Percentiles rank a stretch among this genome's conserved stretches.
phyloP scores from a whole-genome alignment of 1,284 basidiomycete species.

The Macrocystidia cucumis region DNA sequence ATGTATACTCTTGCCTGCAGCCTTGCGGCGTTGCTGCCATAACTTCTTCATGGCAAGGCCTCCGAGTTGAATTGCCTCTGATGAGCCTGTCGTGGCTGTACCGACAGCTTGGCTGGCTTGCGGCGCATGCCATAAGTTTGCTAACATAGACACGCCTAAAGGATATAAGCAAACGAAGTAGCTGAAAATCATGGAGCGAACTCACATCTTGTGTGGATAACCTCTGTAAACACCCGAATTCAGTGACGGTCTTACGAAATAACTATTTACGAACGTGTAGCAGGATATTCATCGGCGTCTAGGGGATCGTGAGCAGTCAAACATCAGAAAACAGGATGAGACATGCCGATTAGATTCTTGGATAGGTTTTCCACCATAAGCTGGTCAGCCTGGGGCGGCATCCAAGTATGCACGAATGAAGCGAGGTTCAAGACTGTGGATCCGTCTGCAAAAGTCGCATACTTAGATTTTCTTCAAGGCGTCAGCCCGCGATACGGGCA shows the following conservation, averaged over 20 bases:
- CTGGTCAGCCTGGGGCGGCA: slow-evolving; percentile 47
- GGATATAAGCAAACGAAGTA: slow-evolving; percentile 2
- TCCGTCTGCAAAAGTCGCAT: slow-evolving; percentile 45
- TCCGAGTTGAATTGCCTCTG: slow-evolving; percentile 89
- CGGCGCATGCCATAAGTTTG: slow-evolving; percentile 91
- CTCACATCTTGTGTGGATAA: slow-evolving; percentile 72
- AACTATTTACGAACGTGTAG: slow-evolving; percentile 46
- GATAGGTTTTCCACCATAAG: slow-evolving; percentile 81
- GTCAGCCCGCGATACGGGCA: background rate
- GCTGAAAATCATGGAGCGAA: slow-evolving; percentile 9
- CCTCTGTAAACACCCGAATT: slow-evolving; percentile 29
- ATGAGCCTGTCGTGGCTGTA: slow-evolving; percentile 92
- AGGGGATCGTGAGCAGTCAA: background rate
- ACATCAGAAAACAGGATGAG: background rate
- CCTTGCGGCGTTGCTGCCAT: slow-evolving; percentile 89
- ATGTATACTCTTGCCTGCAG: slow-evolving; percentile 78
- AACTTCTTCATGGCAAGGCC: slow-evolving; percentile 92
- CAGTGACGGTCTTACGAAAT: background rate
- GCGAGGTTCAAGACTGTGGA: slow-evolving; percentile 79
- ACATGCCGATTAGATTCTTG: slow-evolving; percentile 74
- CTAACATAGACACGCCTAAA: slow-evolving; percentile 69
- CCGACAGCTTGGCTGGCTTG: slow-evolving; percentile 70
- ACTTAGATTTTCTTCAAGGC: too few relatives aligned
- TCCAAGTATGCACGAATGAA: slow-evolving; percentile 71
- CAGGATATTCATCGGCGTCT: slow-evolving; percentile 79